Evolutionary conservation across 2,329 filamentous ascomycete species (phyloP), one percentile per base, ranked within the genome.

Genomic region (Catunica adiposa): DNA sequence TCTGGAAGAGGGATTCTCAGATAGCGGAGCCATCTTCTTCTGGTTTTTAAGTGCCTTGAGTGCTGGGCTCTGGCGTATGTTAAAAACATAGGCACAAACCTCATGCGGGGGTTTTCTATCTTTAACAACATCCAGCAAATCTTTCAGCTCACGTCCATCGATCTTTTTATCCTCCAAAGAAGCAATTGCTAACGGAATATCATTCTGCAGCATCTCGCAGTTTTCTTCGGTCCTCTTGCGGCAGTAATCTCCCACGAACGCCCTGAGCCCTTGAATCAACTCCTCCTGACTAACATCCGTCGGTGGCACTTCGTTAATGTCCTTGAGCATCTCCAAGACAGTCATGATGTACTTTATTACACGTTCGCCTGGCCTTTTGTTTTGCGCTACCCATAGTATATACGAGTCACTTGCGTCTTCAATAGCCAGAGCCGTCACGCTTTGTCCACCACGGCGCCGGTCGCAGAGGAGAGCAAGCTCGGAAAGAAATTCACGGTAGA

Each of bases 301-400:
- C 20, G 14, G 6, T 37, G n/a, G 25, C 11, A 31, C 22, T 46
- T 15, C 14, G n/a, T 8, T 26, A 34, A 56, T 23, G 3, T 17
- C n/a, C 3, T 26, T 22, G 9, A 53, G 40, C 17, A 26, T 17
- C 14, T 23, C 7, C 9, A 17, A 22, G n/a, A 56, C 26, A 14
- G 11, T 48, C 17, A 15, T 23, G 8, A 48, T 8, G n/a, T 48
- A 20, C 5, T 48, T 14, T 22, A 25, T 25, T 3, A 25, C 11
- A 3, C 5, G 11, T 8, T 26, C 11, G 22, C 2, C n/a, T 15
- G 25, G 5, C n/a, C n/a, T n/a, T 3, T 60, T 58, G 56, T 76
- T 76, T 1, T 66, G 67, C 2, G 73, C 68, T 6, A 75, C 52
- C 69, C 72, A 75, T 40, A 73, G 72, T 1, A 66, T 62, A 53